Percentiles rank a stretch among this genome's conserved stretches.
phyloP scores from a whole-genome alignment of 768 basidiomycete genomes.

The Phaffia tasmanica region DNA sequence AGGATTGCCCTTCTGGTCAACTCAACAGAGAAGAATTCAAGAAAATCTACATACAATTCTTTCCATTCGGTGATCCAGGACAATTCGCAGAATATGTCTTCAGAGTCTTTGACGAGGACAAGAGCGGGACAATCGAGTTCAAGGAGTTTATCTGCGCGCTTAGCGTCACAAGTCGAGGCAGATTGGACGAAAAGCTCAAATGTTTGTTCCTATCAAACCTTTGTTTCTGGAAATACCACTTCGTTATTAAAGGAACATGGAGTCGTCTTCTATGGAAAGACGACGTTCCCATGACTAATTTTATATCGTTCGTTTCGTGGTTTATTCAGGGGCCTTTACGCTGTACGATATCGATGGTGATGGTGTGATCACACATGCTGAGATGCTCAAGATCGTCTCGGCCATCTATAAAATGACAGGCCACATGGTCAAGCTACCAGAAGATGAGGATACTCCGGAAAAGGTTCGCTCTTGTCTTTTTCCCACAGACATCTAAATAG shows the following conservation, averaged over 20 bases:
- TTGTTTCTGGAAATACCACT: not conserved
- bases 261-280: not conserved
- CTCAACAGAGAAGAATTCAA: slow-evolving; percentile 92
- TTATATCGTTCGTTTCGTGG: not conserved
- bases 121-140: slow-evolving; percentile 84
- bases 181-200: slow-evolving; percentile 93
- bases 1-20: slow-evolving; percentile 94
- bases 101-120: slow-evolving; percentile 40
- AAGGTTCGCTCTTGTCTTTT: slow-evolving; percentile 49
- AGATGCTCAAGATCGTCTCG: slow-evolving; percentile 96
- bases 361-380: slow-evolving; percentile 93
- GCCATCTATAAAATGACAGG: slow-evolving; percentile 99
- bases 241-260: not conserved
- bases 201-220: slow-evolving; percentile 49
- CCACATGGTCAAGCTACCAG: slow-evolving; percentile 95
- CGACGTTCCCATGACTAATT: not conserved
- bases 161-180: slow-evolving; percentile 83
- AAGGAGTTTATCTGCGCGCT: slow-evolving; percentile 92
- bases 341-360: slow-evolving; percentile 98
- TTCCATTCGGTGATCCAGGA: slow-evolving; percentile 94
- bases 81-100: slow-evolving; percentile 72
- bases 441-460: slow-evolving; percentile 98
- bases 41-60: slow-evolving; percentile 99
- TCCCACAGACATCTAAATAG: not conserved
- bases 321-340: slow-evolving; percentile 88